Evolutionary conservation across 495 filamentous ascomycete genomes (phyloP).

Genomic region (Lasiosphaeria miniovina): DNA sequence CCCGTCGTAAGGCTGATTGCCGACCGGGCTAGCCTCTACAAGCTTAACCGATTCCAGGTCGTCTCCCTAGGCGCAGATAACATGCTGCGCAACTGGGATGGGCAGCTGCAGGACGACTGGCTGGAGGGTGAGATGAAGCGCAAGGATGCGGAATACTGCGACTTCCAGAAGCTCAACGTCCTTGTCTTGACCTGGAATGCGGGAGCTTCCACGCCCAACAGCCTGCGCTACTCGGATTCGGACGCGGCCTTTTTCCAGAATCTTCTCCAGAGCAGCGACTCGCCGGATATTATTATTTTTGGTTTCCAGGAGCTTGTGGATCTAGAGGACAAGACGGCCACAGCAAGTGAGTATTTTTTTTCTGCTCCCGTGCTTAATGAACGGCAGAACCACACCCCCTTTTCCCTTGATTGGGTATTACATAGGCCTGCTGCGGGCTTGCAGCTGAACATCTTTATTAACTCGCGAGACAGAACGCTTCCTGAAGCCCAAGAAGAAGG

Average conservation of each 20-base stretch:
- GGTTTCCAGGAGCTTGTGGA: conserved; percentile 98
- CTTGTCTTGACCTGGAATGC: conserved; percentile 94
- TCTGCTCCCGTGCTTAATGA: too few relatives aligned
- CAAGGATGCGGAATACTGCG: conserved; percentile 76
- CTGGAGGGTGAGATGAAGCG: conserved; percentile 83
- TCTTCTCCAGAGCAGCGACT: conserved; percentile 64
- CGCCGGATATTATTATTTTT: conserved; percentile 89
- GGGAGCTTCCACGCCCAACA: conserved; percentile 82
- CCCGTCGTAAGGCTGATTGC: conserved; percentile 73
- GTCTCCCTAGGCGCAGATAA: conserved; percentile 88
- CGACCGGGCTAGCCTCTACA: conserved; percentile 83
- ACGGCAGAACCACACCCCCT: too few relatives aligned
- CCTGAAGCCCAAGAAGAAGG: conserved; percentile 82
- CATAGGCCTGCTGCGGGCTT: too few relatives aligned
- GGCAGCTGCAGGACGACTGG: conserved; percentile 91
- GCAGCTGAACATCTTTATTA: conserved; percentile 3
- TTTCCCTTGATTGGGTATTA: not conserved
- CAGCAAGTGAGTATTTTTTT: conserved; percentile 65
- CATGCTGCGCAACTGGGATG: conserved; percentile 84
- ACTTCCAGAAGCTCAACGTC: conserved; percentile 74
- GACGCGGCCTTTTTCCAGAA: conserved; percentile 74
- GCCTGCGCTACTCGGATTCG: conserved; percentile 62
- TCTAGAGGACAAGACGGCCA: conserved; percentile 92
- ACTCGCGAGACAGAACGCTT: conserved; percentile 56
- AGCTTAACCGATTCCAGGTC: conserved; percentile 79